Conservation (phyloP, 371 early-diverging fungal species). For the Mucor saturninus region DNA sequence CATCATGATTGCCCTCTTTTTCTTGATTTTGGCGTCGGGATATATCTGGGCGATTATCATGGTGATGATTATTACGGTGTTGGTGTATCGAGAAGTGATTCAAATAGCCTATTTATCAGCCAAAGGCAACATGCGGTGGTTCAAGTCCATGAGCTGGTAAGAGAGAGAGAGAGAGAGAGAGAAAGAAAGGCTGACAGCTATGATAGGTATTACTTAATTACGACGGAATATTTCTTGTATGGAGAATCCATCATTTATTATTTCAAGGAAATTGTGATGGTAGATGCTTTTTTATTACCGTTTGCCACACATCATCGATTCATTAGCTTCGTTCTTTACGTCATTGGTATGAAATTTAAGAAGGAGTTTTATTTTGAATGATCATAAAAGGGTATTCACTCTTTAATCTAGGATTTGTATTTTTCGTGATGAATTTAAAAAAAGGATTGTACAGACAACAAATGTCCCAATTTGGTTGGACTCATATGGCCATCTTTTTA, state of each 20-base stretch:
- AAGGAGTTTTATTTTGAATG: not conserved
- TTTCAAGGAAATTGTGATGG: constrained; percentile 80
- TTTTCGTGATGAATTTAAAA: constrained; percentile 93
- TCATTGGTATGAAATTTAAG: constrained; percentile 62
- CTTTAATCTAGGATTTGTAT: constrained; percentile 75
- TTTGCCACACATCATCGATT: constrained; percentile 94
- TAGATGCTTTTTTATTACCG: constrained; percentile 82
- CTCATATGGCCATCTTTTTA: constrained; percentile 92
- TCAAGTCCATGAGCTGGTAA: constrained; percentile 92
- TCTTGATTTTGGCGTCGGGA: constrained; percentile 80
- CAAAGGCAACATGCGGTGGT: constrained; percentile 89
- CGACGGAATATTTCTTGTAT: constrained; percentile 92
- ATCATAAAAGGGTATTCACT: not conserved
- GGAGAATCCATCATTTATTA: constrained; percentile 92
- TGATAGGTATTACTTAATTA: constrained; percentile 75
- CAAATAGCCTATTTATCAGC: constrained; percentile 84
- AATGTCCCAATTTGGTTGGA: constrained; percentile 95
- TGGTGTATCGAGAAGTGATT: constrained; percentile 92
- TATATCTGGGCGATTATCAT: constrained; percentile 80
- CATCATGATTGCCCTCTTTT: constrained; percentile 88
- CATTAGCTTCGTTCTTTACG: constrained; percentile 91
- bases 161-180: not conserved
- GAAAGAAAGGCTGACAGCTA: too few relatives aligned
- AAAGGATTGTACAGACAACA: constrained; percentile 90
- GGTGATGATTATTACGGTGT: constrained; percentile 81